Conservation (phyloP, 257 asterid genomes). For the Plantago elongata region DNA sequence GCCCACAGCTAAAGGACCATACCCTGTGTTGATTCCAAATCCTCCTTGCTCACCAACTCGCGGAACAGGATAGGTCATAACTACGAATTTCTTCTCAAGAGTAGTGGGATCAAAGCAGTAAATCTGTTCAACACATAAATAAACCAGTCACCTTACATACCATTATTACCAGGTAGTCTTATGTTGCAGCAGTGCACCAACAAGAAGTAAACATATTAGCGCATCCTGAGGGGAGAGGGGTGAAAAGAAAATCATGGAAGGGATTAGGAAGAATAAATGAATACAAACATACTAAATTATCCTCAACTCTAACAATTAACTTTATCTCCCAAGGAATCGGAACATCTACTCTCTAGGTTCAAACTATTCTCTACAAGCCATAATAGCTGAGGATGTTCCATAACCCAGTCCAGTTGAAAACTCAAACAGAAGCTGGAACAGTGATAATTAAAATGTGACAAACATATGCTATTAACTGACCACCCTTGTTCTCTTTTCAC, state of each 20-base stretch:
- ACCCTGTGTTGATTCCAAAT: conserved; percentile 50
- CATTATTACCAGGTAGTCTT: not conserved
- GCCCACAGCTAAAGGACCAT: conserved; percentile 78
- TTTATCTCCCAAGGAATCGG: not conserved
- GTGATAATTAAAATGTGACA: too few species aligned
- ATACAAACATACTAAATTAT: not conserved
- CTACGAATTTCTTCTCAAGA: conserved; percentile 65
- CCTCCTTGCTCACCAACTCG: conserved; percentile 60
- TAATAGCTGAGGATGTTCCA: not conserved
- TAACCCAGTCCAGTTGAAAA: not conserved
- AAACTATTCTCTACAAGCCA: not conserved
- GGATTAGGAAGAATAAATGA: not conserved
- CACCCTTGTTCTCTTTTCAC: too few species aligned
- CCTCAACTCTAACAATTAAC: conserved; percentile 3
- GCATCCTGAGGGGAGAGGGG: too few species aligned
- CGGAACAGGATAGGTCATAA: conserved; percentile 63
- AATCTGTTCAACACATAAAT: conserved; percentile 39
- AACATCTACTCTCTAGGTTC: not conserved
- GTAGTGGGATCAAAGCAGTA: conserved; percentile 54
- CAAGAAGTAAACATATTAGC: too few species aligned
- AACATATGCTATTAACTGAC: too few species aligned
- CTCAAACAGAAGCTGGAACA: too few species aligned
- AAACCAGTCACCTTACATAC: conserved; percentile 15
- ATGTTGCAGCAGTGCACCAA: too few species aligned
- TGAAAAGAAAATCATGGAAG: too few species aligned